Percentiles rank a stretch among this genome's conserved stretches.
These are phyloP conservation scores for Climacium dendroides DNA, from an alignment of 225 moss, liverwort and hornwort species.

Conservation along the genomic window DNA sequence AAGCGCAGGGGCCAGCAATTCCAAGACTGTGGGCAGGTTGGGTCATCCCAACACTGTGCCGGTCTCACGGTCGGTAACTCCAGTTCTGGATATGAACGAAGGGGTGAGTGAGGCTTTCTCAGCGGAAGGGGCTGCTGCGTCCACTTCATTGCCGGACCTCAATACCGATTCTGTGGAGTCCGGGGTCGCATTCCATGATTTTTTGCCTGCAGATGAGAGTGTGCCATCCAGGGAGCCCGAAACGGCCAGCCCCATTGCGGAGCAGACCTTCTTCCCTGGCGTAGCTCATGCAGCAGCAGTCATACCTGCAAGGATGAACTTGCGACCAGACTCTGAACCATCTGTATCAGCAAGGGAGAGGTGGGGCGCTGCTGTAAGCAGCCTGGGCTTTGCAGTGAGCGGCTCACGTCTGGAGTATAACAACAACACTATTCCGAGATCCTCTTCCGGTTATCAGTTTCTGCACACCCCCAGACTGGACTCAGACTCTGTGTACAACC, in stretches of 20 bases:
- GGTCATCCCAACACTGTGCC: conserved; percentile 15
- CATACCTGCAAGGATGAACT: background rate
- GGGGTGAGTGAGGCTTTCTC: conserved; percentile 45
- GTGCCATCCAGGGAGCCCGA: conserved; percentile 12
- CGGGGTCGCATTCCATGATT: conserved; percentile 39
- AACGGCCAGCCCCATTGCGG: conserved; percentile 8
- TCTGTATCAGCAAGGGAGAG: conserved; percentile 27
- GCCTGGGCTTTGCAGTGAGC: background rate
- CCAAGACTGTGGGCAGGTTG: conserved; percentile 19
- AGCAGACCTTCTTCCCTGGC: conserved; percentile 45
- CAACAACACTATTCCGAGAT: background rate
- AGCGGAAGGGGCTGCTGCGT: conserved; percentile 28
- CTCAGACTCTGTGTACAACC: conserved; percentile 1
- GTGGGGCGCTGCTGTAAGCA: conserved; percentile 41
- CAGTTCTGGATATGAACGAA: conserved; percentile 51
- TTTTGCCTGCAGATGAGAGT: conserved; percentile 40
- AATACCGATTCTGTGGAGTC: conserved; percentile 51
- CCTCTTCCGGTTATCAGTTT: conserved; percentile 50
- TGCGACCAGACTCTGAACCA: conserved; percentile 2
- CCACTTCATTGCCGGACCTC: conserved; percentile 48
- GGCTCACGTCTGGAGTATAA: conserved; percentile 18
- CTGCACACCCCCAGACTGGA: conserved; percentile 33
- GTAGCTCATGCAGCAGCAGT: background rate
- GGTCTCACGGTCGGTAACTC: conserved; percentile 31
- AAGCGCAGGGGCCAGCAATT: conserved; percentile 52